Base-by-base conservation (phyloP, 225 moss, liverwort and hornwort genomes). In the Marchantia paleacea region DNA sequence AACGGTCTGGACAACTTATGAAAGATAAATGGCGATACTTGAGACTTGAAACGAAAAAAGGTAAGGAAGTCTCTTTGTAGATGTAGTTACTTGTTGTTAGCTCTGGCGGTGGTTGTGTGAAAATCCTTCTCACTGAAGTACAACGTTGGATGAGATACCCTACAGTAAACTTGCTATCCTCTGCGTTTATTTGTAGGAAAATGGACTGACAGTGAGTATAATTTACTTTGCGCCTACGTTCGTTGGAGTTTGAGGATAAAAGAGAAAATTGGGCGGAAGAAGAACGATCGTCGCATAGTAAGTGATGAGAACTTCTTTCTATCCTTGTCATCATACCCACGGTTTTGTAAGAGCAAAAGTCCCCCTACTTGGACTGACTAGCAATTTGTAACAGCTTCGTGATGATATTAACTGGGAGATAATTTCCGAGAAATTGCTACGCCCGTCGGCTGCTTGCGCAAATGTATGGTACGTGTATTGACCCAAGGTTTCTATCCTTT, bases 331-430 rank as follows among this genome's bases (percentile, higher is more conserved):
- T 0, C 24, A 18, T 10, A 11, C 30, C 14, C 29, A 10, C 39
- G 28, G 75, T 24, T 25, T 28, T 0, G 53, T 29, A 4, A n/a
- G 51, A 24, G 22, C n/a, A 22, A 10, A 50, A n/a, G 10, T 50
- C 47, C 39, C 8, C 50, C 50, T 50, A 8, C 3, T 10, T 22
- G 22, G 52, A 7, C 51, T 82, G 75, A 85, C 54, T 16, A 0
- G 11, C 15, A 7, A 5, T 20, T 24, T 39, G 29, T 72, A 57
- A 77, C 71, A 85, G 80, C 0, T 84, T 47, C 82, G 80, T 52
- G 87, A 87, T 75, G 80, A 87, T 69, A 78, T 87, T 7, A 80
- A 80, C 64, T 87, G 87, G 87, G 85, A 82, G 6, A 51, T 52
- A 48, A 85, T 87, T 74, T 58, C 52, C 4, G 84, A 80, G 55